A percentile compares a stretch with the other conserved stretches of the same genome.
Evolutionary conservation across 805 yeast genomes (phyloP).

Genomic region (Yamadazyma philogaea): DNA sequence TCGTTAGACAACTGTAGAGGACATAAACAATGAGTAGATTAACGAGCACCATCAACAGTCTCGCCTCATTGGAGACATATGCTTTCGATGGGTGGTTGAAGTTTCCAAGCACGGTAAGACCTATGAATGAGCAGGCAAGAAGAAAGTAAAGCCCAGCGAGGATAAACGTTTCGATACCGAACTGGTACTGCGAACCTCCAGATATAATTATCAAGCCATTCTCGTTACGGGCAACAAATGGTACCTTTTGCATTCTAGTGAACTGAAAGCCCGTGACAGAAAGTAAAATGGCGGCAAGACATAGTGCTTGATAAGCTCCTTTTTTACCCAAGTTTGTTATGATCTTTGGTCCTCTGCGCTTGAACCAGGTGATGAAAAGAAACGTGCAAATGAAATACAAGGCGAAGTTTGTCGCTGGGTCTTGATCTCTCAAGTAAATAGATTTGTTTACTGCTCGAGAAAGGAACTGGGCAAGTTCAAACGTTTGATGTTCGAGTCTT

Average conservation of each 20-base stretch:
- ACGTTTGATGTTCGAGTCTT: conserved; percentile 32
- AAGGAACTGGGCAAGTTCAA: conserved; percentile 54
- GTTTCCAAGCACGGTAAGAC: conserved; percentile 37
- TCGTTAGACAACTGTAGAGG: conserved; percentile 44
- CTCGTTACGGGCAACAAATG: conserved; percentile 55
- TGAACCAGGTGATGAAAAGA: conserved; percentile 42
- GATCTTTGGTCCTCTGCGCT: conserved; percentile 42
- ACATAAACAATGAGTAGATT: conserved; percentile 26
- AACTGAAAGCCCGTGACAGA: conserved; percentile 65
- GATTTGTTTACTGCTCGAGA: conserved; percentile 43
- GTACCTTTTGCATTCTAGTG: conserved; percentile 56
- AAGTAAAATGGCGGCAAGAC: conserved; percentile 40
- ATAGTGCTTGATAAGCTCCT: conserved; percentile 20
- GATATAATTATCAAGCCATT: conserved; percentile 54
- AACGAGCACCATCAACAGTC: conserved; percentile 19
- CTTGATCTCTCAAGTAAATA: conserved; percentile 40
- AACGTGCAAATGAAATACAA: conserved; percentile 48
- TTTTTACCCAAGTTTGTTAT: conserved; percentile 15
- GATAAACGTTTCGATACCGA: conserved; percentile 63
- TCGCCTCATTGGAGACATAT: conserved; percentile 13
- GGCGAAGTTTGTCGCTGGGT: conserved; percentile 41
- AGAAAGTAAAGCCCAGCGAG: conserved; percentile 49
- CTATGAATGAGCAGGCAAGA: conserved; percentile 41
- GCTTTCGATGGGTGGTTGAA: conserved; percentile 23
- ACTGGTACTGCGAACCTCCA: conserved; percentile 66